These are phyloP conservation scores for Toxoplasma gondii DNA, from an alignment of 169 alveolate species.

Conservation along the genomic window DNA sequence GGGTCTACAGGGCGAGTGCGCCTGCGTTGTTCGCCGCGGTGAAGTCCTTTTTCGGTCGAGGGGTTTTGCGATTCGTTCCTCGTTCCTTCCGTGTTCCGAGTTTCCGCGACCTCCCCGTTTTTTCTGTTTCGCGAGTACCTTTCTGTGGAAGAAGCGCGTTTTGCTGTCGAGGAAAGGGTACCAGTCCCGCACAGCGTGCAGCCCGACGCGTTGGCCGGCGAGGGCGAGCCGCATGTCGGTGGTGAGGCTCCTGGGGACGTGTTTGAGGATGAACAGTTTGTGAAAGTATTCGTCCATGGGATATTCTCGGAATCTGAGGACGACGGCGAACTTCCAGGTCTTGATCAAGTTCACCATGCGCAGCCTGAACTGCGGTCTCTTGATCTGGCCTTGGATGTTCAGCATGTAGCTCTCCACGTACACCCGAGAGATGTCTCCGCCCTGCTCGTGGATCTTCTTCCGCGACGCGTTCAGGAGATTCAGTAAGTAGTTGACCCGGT, in stretches of 20 bases:
- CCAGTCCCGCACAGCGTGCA: conserved; percentile 48
- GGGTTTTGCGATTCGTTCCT: not conserved
- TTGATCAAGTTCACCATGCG: conserved; percentile 34
- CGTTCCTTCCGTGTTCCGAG: not conserved
- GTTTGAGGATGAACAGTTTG: conserved; percentile 44
- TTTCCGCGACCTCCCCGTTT: not conserved
- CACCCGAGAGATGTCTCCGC: conserved; percentile 47
- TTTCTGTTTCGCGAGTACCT: not conserved
- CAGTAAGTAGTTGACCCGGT: conserved; percentile 23
- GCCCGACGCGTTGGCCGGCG: conserved; percentile 30
- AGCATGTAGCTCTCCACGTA: conserved; percentile 44
- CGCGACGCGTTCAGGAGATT: conserved; percentile 27
- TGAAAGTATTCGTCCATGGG: conserved; percentile 50
- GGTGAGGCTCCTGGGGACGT: conserved; percentile 57
- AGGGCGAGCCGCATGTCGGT: conserved; percentile 64
- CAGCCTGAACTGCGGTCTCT: conserved; percentile 26
- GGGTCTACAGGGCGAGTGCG: too few relatives aligned
- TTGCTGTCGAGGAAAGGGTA: conserved; percentile 51
- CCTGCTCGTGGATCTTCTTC: conserved; percentile 36
- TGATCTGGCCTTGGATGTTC: conserved; percentile 38
- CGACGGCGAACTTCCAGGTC: conserved; percentile 37
- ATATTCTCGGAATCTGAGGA: conserved; percentile 22
- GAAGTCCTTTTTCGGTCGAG: too few relatives aligned
- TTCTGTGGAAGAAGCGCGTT: conserved; percentile 51
- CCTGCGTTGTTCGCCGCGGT: too few relatives aligned